Percentiles rank a stretch among this genome's conserved stretches.
Evolutionary conservation across 192 early-diverging fungal species (phyloP).

Genomic region (Geranomyces michiganensis): DNA sequence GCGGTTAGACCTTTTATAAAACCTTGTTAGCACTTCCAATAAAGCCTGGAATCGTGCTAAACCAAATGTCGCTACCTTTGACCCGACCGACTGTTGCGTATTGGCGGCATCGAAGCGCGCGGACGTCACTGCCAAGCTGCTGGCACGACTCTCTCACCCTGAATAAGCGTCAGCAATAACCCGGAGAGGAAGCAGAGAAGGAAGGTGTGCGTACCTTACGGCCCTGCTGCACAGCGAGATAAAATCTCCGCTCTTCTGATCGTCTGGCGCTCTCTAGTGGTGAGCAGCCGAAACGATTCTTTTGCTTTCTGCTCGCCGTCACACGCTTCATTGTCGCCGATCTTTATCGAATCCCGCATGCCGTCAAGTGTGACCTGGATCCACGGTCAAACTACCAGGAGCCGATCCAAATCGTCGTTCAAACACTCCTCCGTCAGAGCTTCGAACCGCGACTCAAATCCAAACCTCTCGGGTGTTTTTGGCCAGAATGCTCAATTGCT

Average conservation of each 20-base stretch:
- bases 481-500: no score
- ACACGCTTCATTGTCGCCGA: not conserved
- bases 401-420: not conserved
- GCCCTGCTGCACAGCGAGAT: not conserved
- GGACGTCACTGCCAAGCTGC: not conserved
- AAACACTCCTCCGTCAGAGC: not conserved
- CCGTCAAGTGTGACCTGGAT: constrained; percentile 8
- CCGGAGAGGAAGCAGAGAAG: not conserved
- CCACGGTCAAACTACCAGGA: not conserved
- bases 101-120: constrained; percentile 3
- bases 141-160: not conserved
- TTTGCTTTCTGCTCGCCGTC: not conserved
- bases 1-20: not conserved
- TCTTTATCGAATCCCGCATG: constrained; percentile 1
- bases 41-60: no score
- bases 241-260: not conserved
- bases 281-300: not conserved
- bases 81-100: not conserved
- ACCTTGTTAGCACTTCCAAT: not conserved
- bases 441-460: constrained; percentile 4
- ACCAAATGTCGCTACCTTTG: not conserved
- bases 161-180: not conserved
- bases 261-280: constrained; percentile 4
- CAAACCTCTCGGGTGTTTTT: no score
- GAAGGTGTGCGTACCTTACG: not conserved